Base-by-base conservation (phyloP, 164 flowering plant genomes). In the Protea cynaroides region DNA sequence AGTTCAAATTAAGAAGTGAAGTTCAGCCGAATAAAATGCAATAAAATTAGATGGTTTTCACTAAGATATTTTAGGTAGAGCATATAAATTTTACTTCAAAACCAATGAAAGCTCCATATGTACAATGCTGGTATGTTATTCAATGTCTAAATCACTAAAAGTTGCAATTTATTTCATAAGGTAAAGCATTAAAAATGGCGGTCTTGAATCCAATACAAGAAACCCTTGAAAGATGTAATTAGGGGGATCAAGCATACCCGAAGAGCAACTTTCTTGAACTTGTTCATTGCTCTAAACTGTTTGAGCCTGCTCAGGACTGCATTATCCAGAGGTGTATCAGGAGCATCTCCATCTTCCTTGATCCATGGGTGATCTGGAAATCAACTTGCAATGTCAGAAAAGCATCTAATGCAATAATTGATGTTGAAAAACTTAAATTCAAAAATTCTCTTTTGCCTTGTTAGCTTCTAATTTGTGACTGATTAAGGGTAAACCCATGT, bases 261-360 rank as follows among this genome's bases (percentile, higher is more conserved):
- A 3, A 92, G 88, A 66, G 98, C 98, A 69, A 86, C 93, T 88
- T 92, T 92, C 85, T 92, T 92, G 81, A 87, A 88, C 64, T 85
- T 80, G 71, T 92, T 92, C 98, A 92, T 92, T 23, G 97, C 97
- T 76, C 82, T 86, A 80, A 92, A 92, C 70, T 92, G 96, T 71
- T 90, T 92, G 73, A 92, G 86, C 81, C 96, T 83, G 43, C 68
- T 76, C 21, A 92, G 65, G 9, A 92, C 98, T 38, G 92, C 92
- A 76, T 88, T 90, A 76, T 90, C 97, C 67, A 92, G 94, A 56
- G 98, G 98, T 62, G 82, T 85, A 68, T 90, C 98, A 12, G 98
- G 96, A 72, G 98, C 98, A 67, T 92, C 98, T 63, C 98, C 14
- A 12, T 10, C 46, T 40, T 40, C 46, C 14, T 40, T 40, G 46